These are phyloP conservation scores for Saccharomycopsis javanensis DNA, from an alignment of 805 yeast genomes.

Conservation along the genomic window DNA sequence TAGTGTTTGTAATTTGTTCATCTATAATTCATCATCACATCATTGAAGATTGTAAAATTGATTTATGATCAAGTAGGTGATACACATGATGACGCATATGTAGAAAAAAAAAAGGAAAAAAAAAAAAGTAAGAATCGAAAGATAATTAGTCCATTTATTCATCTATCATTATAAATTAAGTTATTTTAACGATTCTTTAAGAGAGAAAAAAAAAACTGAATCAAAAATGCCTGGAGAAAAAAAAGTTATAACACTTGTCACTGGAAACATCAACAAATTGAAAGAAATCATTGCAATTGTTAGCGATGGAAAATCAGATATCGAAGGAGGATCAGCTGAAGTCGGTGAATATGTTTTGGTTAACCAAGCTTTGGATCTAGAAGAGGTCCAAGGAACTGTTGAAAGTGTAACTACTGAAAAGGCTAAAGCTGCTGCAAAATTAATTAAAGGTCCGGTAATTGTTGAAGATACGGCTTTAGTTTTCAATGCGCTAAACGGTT, in stretches of 20 bases:
- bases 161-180: no score
- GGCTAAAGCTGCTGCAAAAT: conserved; percentile 59
- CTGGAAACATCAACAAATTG: conserved; percentile 85
- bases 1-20: no score
- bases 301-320: conserved; percentile 29
- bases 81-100: no score
- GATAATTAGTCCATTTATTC: no score
- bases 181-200: neutral
- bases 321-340: conserved; percentile 22
- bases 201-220: neutral
- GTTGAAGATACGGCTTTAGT: conserved; percentile 94
- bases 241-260: conserved; percentile 39
- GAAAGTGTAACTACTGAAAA: conserved; percentile 75
- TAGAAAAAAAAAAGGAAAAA: no score
- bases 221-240: neutral
- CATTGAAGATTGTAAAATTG: no score
- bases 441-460: conserved; percentile 67
- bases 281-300: conserved; percentile 76
- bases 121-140: no score
- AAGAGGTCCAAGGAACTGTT: conserved; percentile 84
- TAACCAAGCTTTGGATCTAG: conserved; percentile 67
- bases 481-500: conserved; percentile 65
- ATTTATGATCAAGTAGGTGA: no score
- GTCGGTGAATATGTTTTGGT: conserved; percentile 45
- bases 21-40: no score